phyloP scores from a whole-genome alignment of 768 basidiomycete species.

The Podaxis rugospora region DNA sequence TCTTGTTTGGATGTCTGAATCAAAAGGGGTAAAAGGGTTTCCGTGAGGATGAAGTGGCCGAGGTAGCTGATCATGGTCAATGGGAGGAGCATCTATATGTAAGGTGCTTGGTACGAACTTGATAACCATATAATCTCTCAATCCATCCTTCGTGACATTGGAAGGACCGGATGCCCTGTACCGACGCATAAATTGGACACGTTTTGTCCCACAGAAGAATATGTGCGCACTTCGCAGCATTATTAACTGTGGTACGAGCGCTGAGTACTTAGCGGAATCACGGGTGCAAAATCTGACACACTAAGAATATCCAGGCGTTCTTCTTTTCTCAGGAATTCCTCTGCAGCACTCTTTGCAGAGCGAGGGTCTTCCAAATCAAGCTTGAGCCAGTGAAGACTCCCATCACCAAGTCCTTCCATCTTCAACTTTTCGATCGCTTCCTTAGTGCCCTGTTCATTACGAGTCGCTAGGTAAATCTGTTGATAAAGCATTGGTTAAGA shows the following conservation, averaged over 20 bases:
- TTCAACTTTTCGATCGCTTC: slow-evolving; percentile 16
- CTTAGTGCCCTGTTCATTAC: slow-evolving; percentile 15
- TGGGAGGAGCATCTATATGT: background rate
- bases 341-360: slow-evolving; percentile 21
- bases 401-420: slow-evolving; percentile 17
- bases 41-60: slow-evolving; percentile 53
- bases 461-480: slow-evolving; percentile 17
- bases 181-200: background rate
- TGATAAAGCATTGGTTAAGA: background rate
- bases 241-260: slow-evolving; percentile 39
- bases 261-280: background rate
- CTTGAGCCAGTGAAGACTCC: slow-evolving; percentile 18
- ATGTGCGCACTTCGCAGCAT: slow-evolving; percentile 27
- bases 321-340: slow-evolving; percentile 25
- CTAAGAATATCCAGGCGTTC: slow-evolving; percentile 52
- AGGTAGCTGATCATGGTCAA: slow-evolving; percentile 36
- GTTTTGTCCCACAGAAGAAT: background rate
- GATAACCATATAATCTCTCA: slow-evolving; percentile 10
- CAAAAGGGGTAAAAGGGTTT: slow-evolving; percentile 48
- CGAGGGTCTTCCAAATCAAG: slow-evolving; percentile 24
- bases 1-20: slow-evolving; percentile 41
- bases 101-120: background rate
- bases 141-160: slow-evolving; percentile 16
- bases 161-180: slow-evolving; percentile 6
- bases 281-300: slow-evolving; percentile 22